Evolutionary conservation across 2,329 filamentous ascomycete species (phyloP).

Genomic region (Fusarium nodosum): DNA sequence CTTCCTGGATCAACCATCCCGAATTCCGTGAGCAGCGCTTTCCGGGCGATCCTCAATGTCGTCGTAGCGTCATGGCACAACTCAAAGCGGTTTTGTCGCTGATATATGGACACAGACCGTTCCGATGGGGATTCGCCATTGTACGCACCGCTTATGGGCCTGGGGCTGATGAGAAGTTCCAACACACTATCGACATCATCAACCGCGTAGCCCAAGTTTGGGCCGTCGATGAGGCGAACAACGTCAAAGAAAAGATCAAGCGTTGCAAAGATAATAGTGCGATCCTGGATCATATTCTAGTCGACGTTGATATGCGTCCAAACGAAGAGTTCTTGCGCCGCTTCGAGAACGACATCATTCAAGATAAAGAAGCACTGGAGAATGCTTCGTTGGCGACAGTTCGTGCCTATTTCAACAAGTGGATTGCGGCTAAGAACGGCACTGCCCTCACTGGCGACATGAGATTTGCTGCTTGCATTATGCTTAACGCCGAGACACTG

Average conservation of each 20-base stretch:
- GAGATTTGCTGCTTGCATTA: neutral
- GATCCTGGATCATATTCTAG: neutral
- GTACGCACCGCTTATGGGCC: neutral
- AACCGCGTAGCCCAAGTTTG: neutral
- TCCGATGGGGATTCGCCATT: neutral
- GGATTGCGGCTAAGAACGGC: neutral
- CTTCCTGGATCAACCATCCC: neutral
- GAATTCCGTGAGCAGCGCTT: neutral
- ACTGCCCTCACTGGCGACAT: neutral
- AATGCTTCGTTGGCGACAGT: neutral
- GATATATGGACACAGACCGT: neutral
- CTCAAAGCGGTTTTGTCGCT: too few relatives aligned
- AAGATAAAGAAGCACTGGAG: neutral
- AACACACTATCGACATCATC: accelerated
- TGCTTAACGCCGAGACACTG: neutral
- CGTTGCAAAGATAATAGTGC: neutral
- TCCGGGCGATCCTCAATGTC: neutral
- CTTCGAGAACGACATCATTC: neutral
- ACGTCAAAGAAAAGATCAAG: neutral
- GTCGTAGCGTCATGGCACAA: neutral
- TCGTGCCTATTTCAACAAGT: neutral
- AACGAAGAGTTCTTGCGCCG: neutral
- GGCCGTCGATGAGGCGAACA: accelerated
- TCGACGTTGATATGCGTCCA: neutral
- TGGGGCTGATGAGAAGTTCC: neutral